Percentiles rank a stretch among this genome's conserved stretches.
Conservation (phyloP, 2,329 filamentous ascomycete genomes). For the Akanthomyces muscarius region DNA sequence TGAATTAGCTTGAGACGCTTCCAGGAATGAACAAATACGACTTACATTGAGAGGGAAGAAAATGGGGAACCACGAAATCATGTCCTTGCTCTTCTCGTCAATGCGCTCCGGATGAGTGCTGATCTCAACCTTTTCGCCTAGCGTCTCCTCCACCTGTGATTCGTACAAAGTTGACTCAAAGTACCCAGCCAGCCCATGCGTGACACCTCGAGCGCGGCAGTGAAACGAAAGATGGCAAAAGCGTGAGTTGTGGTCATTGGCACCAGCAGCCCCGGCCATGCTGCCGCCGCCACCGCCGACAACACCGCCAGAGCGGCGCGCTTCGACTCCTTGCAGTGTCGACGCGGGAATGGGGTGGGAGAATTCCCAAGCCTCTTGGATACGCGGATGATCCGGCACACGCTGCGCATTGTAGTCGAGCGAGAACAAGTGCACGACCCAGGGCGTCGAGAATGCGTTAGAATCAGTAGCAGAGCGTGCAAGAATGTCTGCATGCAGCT, state of each 20-base stretch:
- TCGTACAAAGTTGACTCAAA: constrained; percentile 95
- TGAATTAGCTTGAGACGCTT: not conserved
- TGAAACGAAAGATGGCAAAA: constrained; percentile 75
- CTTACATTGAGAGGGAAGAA: constrained; percentile 92
- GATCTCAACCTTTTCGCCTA: constrained; percentile 65
- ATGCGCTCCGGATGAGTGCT: constrained; percentile 92
- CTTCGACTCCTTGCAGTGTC: constrained; percentile 51
- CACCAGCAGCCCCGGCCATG: constrained; percentile 70
- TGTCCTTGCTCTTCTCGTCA: constrained; percentile 87
- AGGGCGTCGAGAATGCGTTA: constrained; percentile 82
- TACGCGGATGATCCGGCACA: constrained; percentile 55
- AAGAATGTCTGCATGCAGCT: constrained; percentile 76
- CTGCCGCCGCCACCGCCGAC: constrained; percentile 66
- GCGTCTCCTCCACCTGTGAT: constrained; percentile 37
- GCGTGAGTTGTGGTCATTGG: constrained; percentile 89
- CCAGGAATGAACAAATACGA: constrained; percentile 13
- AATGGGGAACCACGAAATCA: constrained; percentile 99
- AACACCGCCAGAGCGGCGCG: constrained; percentile 59
- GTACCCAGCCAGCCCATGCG: constrained; percentile 89
- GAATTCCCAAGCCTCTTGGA: constrained; percentile 79
- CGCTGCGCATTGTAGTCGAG: constrained; percentile 76
- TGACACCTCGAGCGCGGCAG: constrained; percentile 72
- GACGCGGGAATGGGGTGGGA: constrained; percentile 64
- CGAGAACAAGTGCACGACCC: constrained; percentile 88
- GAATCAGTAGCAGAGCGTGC: constrained; percentile 58